Percentiles rank a stretch among this genome's conserved stretches.
phyloP scores from a whole-genome alignment of 2,329 filamentous ascomycete genomes.

The Cercospora sp. region DNA sequence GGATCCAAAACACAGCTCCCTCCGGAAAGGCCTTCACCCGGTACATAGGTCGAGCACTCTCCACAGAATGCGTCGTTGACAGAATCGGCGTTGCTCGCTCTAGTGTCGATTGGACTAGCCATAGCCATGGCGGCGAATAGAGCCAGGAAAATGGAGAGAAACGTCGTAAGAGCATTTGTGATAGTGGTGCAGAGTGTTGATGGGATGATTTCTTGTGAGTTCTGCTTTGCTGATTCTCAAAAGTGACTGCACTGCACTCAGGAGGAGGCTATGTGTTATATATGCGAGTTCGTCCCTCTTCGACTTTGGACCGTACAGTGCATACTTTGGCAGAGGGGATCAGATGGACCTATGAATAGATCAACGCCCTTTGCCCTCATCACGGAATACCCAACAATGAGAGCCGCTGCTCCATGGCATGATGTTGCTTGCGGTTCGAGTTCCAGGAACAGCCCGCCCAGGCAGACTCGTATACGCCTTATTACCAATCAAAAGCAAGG shows the following conservation, averaged over 20 bases:
- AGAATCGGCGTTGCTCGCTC: neutral
- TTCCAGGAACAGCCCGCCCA: too few relatives aligned
- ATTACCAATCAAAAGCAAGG: too few relatives aligned
- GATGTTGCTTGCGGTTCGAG: too few relatives aligned
- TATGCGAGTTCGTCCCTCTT: neutral
- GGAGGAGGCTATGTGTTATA: neutral
- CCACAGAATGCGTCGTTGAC: too few relatives aligned
- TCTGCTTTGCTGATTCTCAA: neutral
- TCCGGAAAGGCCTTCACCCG: too few relatives aligned
- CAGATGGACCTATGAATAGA: too few relatives aligned
- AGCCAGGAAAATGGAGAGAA: neutral
- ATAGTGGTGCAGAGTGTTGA: neutral
- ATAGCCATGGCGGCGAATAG: neutral
- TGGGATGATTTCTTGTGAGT: neutral
- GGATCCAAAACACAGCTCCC: too few relatives aligned
- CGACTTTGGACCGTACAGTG: neutral
- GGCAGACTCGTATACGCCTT: too few relatives aligned
- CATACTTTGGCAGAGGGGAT: neutral
- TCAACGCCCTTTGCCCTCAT: too few relatives aligned
- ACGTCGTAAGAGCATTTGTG: neutral
- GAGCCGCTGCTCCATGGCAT: too few relatives aligned
- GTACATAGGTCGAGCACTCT: too few relatives aligned
- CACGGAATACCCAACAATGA: too few relatives aligned
- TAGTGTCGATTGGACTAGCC: neutral
- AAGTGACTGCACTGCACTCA: neutral